Base-by-base conservation (phyloP, 805 yeast species). In the Saccharomyces kudriavzevii region DNA sequence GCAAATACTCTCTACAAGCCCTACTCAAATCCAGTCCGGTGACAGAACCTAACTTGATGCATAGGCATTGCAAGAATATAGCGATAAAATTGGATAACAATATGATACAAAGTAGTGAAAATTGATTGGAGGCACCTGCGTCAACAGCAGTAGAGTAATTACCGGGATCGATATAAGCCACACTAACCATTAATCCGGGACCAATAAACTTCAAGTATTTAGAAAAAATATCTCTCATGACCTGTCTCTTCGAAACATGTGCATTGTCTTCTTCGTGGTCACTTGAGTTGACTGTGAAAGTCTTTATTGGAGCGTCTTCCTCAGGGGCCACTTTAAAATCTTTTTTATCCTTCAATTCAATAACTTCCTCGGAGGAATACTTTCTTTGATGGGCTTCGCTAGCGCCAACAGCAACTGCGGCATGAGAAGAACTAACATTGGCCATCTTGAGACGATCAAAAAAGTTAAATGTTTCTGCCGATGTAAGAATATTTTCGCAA, bases 161-260 rank as follows among this genome's bases (percentile, higher is more conserved):
- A 46, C 97, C 97, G 1, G 97, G 96, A 66, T 90, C 97, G 77
- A 90, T 87, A 64, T 90, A 91, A 1, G 96, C 94, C 52, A 91
- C 96, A 29, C 90, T 79, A 25, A 90, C 89, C 81, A 89, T 78
- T 45, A 90, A 76, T 0, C 96, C 96, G 0, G 96, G 96, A 0
- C 96, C 96, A 20, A 89, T 74, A 66, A 90, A 90, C 49, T 77
- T 75, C 50, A 79, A 66, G 60, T 86, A 82, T 69, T 86, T 87
- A 55, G 69, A 65, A 26, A 81, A 22, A 3, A 54, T 50, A 8
- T 26, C 27, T 50, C 52, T 58, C 10, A 54, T 49, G 30, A 22
- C 28, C 26, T 40, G 14, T 6, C 24, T 24, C 25, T 20, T 24
- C n/a, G 48, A 35, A 17, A 35, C 22, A 17, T 14, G 14, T 6